Percentiles rank a stretch among this genome's conserved stretches.
These are phyloP conservation scores for Xerocomus amazonicus DNA, from an alignment of 1,284 basidiomycete species.

Conservation along the genomic window DNA sequence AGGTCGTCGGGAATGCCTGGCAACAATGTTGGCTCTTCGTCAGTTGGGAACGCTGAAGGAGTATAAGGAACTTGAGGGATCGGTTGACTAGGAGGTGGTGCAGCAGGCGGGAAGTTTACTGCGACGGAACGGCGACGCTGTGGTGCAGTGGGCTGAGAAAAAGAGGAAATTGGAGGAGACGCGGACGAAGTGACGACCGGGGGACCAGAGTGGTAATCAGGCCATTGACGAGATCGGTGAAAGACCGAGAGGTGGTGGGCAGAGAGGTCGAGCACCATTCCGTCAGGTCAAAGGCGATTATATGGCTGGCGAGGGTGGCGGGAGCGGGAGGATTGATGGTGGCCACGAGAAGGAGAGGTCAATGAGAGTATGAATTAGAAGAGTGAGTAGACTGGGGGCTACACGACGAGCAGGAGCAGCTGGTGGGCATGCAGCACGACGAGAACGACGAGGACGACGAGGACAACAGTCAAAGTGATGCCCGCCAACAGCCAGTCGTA, in stretches of 20 bases:
- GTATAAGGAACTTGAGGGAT: conserved; percentile 57
- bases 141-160: conserved; percentile 31
- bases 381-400: background rate
- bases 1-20: conserved; percentile 15
- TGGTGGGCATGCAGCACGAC: conserved; percentile 15
- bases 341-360: background rate
- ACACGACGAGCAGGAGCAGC: conserved; percentile 11
- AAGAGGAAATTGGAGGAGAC: conserved; percentile 37
- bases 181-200: conserved; percentile 34
- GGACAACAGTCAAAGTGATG: conserved; percentile 8
- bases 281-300: conserved; percentile 5
- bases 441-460: background rate
- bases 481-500: conserved; percentile 1
- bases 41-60: conserved; percentile 24
- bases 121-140: conserved; percentile 66
- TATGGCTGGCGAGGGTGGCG: background rate
- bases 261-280: conserved; percentile 56
- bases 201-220: conserved; percentile 33
- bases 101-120: conserved; percentile 58
- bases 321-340: background rate
- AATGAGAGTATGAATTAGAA: conserved; percentile 11
- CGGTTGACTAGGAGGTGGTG: conserved; percentile 69
- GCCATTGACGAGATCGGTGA: conserved; percentile 49
- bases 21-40: conserved; percentile 17
- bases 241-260: conserved; percentile 39